A percentile compares a stretch with the other conserved stretches of the same genome.
phyloP scores from a whole-genome alignment of 148 eudicot genomes.

The Vaccinium corymbosum region DNA sequence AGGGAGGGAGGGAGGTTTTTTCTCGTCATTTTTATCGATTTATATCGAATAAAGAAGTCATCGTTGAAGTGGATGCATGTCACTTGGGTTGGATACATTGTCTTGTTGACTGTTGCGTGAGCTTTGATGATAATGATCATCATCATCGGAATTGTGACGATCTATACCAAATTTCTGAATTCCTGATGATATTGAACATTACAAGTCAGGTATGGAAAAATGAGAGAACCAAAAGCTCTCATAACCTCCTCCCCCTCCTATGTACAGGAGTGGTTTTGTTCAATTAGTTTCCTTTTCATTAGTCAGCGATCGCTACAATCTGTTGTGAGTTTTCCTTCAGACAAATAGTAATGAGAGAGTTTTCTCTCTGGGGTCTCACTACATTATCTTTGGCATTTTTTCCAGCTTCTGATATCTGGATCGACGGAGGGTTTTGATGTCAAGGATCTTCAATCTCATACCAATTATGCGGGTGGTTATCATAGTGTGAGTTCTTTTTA shows the following conservation, averaged over 20 bases:
- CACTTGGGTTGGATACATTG: not conserved
- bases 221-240: slow-evolving; percentile 3
- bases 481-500: slow-evolving; percentile 53
- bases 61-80: not conserved
- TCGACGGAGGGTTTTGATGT: slow-evolving; percentile 82
- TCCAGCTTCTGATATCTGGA: slow-evolving; percentile 88
- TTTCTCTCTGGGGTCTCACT: not conserved
- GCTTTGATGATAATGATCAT: not conserved
- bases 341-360: not conserved
- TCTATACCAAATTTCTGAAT: not conserved
- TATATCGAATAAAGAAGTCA: not conserved
- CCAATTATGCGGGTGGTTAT: slow-evolving; percentile 94
- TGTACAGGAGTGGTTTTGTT: not conserved
- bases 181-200: not conserved
- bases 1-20: not conserved
- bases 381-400: not conserved
- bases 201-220: not conserved
- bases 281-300: not conserved
- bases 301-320: not conserved
- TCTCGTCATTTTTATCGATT: not conserved
- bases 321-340: not conserved
- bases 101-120: no score
- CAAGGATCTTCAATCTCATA: slow-evolving; percentile 64
- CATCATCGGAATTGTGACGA: not conserved
- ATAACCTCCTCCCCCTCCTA: not conserved